phyloP scores from a whole-genome alignment of 352 stramenopile genomes.

The Globisporangium radiosum region DNA sequence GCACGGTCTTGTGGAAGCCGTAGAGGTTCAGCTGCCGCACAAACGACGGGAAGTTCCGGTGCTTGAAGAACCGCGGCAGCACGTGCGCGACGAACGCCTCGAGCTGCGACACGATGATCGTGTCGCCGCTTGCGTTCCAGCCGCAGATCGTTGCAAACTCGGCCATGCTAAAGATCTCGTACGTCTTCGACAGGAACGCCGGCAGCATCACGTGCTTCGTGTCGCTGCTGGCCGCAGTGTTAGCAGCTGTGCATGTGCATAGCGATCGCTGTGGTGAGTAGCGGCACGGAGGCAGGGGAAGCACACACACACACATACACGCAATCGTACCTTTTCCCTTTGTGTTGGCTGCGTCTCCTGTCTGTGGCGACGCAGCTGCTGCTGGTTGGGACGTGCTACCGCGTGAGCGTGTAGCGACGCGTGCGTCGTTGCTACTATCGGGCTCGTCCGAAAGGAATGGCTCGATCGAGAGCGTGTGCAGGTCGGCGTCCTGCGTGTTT shows the following conservation, averaged over 20 bases:
- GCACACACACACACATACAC: background rate
- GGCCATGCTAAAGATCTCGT: slow-evolving; percentile 89
- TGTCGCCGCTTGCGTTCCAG: slow-evolving; percentile 88
- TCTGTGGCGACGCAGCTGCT: background rate
- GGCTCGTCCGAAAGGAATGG: background rate
- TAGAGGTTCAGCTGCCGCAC: slow-evolving; percentile 93
- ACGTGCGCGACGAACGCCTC: slow-evolving; percentile 80
- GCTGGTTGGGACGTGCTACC: background rate
- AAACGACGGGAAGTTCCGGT: slow-evolving; percentile 92
- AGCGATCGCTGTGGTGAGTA: background rate
- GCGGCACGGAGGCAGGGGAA: background rate
- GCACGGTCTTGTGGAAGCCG: slow-evolving; percentile 90
- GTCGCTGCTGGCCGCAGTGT: slow-evolving; percentile 12
- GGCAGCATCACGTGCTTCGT: slow-evolving; percentile 84
- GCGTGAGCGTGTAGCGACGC: slow-evolving; percentile 4
- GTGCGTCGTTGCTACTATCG: background rate
- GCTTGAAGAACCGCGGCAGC: slow-evolving; percentile 89
- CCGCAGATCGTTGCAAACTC: slow-evolving; percentile 82
- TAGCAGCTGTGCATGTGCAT: background rate
- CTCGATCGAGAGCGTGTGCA: slow-evolving; percentile 10
- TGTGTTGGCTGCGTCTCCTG: background rate
- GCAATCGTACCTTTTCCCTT: slow-evolving; percentile 8
- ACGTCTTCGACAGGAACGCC: slow-evolving; percentile 91
- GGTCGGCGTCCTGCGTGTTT: slow-evolving; percentile 7
- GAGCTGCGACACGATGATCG: slow-evolving; percentile 89